Base-by-base conservation (phyloP, 495 filamentous ascomycete species). In the Clohesyomyces aquaticus region DNA sequence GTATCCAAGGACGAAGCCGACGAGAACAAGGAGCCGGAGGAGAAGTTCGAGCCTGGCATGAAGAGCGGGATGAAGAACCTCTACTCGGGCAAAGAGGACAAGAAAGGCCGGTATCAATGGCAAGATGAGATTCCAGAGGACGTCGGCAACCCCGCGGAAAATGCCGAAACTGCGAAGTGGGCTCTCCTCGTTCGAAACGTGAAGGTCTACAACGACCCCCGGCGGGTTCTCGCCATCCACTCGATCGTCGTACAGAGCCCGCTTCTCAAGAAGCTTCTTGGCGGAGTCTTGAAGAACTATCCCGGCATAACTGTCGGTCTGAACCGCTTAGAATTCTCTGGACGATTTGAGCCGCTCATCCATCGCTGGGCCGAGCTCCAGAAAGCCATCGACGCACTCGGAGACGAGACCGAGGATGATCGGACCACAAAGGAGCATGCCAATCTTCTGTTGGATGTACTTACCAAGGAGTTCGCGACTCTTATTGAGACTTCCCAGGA, bases 181-280 rank as follows among this genome's bases (percentile, higher is more conserved):
- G 82, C 81, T 3, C 71, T 87, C 21, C 65, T 87, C 12, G 73
- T 84, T 1, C 78, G 83, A 26, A 80, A 85, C 46, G 71, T 73
- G 32, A 83, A 82, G 59, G 67, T 69, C 28, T 82, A 80, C 75
- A 82, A 81, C 59, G 79, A 86, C 68, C 80, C 83, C 35, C 79
- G 81, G n/a, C 85, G 84, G 74, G 83, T 81, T 48, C 76, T 88
- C 21, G 72, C 81, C 22, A 78, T 88, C 26, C 75, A 86, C 61
- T 84, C 81, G 47, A 85, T 91, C 65, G 76, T 88, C 21, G 71
- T 91, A 2, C 87, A 90, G 75, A 86, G 81, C 65, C 83, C 87
- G 3, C 76, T 80, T 48, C 74, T 90, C 47, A 87, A 87, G 73
- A 76, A 76, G 16, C 77, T 83, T 27, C 76, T 90, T 0, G 76